Evolutionary conservation across 2,329 filamentous ascomycete genomes (phyloP).

Genomic region (Ascochyta fabae): DNA sequence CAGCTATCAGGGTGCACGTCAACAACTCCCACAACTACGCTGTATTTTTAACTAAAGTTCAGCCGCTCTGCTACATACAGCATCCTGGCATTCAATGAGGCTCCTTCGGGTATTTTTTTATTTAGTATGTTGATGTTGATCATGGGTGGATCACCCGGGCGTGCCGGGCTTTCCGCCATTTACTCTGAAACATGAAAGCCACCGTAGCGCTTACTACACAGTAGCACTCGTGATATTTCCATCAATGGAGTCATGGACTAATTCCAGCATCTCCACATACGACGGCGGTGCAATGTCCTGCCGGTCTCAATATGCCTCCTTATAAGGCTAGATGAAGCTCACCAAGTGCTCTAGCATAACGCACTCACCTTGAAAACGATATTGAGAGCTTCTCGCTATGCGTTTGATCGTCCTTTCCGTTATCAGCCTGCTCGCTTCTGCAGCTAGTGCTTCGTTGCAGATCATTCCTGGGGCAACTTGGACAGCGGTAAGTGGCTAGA

Average conservation of each 20-base stretch:
- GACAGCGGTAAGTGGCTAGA: slow-evolving; percentile 39
- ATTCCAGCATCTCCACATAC: background rate
- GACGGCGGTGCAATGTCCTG: slow-evolving; percentile 1
- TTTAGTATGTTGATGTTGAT: too few species aligned
- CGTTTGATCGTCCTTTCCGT: slow-evolving; percentile 17
- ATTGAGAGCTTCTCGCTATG: slow-evolving; percentile 26
- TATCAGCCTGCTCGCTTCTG: slow-evolving; percentile 26
- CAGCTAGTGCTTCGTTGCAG: slow-evolving; percentile 42
- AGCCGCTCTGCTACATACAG: too few species aligned
- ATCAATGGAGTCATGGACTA: slow-evolving; percentile 14
- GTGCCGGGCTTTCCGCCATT: too few species aligned
- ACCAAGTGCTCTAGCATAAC: background rate
- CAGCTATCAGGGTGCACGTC: too few species aligned
- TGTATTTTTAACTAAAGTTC: too few species aligned
- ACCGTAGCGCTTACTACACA: slow-evolving; percentile 9
- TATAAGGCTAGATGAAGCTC: background rate
- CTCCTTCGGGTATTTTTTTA: too few species aligned
- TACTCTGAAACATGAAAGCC: too few species aligned
- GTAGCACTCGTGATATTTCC: slow-evolving; percentile 23
- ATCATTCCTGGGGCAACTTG: slow-evolving; percentile 50
- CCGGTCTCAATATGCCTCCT: background rate
- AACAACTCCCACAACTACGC: too few species aligned
- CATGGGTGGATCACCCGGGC: too few species aligned
- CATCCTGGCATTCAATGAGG: too few species aligned
- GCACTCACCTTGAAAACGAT: background rate